These are phyloP conservation scores for Gossypium gossypioides DNA, from an alignment of 441 rosid species.

Conservation along the genomic window DNA sequence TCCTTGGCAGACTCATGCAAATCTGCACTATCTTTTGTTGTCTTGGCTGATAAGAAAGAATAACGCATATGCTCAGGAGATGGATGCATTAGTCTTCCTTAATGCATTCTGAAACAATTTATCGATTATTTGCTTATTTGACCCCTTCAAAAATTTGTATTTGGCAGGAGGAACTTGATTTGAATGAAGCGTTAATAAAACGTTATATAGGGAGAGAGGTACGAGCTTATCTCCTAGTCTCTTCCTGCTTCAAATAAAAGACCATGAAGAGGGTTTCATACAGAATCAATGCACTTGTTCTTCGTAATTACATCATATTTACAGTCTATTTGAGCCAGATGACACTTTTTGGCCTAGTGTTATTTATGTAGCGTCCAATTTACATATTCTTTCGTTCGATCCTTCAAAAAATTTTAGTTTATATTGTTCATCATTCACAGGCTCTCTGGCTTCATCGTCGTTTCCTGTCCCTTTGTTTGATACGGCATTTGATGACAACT, in stretches of 20 bases:
- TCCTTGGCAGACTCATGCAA: conserved; percentile 5
- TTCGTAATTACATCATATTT: background rate
- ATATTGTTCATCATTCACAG: conserved; percentile 28
- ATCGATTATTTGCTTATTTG: background rate
- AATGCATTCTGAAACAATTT: background rate
- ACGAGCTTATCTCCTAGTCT: conserved; percentile 1
- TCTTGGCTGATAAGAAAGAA: background rate
- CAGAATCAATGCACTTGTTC: background rate
- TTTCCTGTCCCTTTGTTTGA: conserved; percentile 52
- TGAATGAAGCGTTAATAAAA: conserved; percentile 58
- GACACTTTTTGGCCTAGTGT: background rate
- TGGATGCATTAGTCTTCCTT: background rate
- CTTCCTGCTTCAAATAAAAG: background rate
- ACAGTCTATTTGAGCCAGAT: background rate
- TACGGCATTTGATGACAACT: conserved; percentile 30
- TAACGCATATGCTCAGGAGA: background rate
- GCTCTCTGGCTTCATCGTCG: conserved; percentile 85
- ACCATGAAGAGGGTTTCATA: background rate
- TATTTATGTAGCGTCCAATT: background rate
- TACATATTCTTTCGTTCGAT: background rate
- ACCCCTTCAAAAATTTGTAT: background rate
- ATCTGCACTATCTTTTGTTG: background rate
- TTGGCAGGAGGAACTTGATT: conserved; percentile 70
- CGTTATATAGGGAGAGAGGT: conserved; percentile 82
- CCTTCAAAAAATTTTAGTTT: background rate